Evolutionary conservation across 495 filamentous ascomycete species (phyloP).

Genomic region (Penicillium crystallinum): DNA sequence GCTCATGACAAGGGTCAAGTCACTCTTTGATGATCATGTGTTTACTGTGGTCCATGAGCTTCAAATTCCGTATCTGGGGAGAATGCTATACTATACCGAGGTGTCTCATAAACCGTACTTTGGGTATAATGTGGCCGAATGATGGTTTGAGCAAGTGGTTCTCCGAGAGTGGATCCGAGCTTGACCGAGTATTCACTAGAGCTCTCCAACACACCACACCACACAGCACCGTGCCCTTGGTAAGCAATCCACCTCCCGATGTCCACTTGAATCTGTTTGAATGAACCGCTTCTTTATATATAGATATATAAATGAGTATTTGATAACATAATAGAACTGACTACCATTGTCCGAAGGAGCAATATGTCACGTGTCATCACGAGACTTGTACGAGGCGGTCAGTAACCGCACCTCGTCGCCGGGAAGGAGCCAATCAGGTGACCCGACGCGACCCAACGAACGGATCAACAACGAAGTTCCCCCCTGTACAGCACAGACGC

Average conservation of each 20-base stretch:
- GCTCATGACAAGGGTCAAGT: not conserved
- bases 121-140: constrained; percentile 1
- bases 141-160: not conserved
- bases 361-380: constrained; percentile 13
- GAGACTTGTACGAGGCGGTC: constrained; percentile 16
- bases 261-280: too few relatives aligned
- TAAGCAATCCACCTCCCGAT: too few relatives aligned
- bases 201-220: not conserved
- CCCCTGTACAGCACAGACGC: constrained; percentile 30
- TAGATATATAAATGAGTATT: too few relatives aligned
- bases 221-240: not conserved
- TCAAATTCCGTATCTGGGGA: not conserved
- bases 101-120: not conserved
- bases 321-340: too few relatives aligned
- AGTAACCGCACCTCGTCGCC: constrained; percentile 15
- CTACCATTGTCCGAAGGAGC: not conserved
- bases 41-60: not conserved
- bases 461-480: constrained; percentile 37
- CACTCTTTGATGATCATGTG: not conserved
- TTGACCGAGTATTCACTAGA: constrained; percentile 1
- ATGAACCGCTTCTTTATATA: too few relatives aligned
- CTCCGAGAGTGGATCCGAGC: constrained; percentile 1
- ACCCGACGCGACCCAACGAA: constrained; percentile 38
- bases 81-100: not conserved
- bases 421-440: constrained; percentile 29